Percentiles rank a stretch among this genome's conserved stretches.
These are phyloP conservation scores for Leptosphaerulina australis DNA, from an alignment of 2,329 filamentous ascomycete genomes.

Conservation along the genomic window DNA sequence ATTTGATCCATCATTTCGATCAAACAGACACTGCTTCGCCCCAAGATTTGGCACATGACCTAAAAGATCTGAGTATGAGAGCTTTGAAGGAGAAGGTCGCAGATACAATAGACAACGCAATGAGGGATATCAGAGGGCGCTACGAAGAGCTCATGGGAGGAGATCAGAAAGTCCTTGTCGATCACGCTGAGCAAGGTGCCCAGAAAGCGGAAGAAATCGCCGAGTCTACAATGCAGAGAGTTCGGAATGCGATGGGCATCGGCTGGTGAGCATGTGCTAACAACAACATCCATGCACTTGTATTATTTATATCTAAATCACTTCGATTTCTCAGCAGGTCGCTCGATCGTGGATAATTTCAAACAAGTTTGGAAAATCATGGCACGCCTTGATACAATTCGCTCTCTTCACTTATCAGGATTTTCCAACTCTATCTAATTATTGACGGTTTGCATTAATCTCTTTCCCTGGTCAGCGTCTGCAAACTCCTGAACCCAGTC, in stretches of 20 bases:
- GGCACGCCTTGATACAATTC: no score
- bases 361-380: no score
- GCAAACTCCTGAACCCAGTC: no score
- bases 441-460: no score
- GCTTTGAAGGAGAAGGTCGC: conserved; percentile 70
- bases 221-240: conserved; percentile 53
- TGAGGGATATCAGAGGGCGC: conserved; percentile 62
- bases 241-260: conserved; percentile 31
- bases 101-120: conserved; percentile 59
- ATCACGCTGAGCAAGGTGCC: conserved; percentile 65
- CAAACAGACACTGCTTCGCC: conserved; percentile 43
- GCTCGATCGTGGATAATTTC: no score
- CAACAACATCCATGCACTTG: neutral
- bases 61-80: conserved; percentile 56
- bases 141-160: conserved; percentile 62
- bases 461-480: no score
- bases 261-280: conserved; percentile 11
- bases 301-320: neutral
- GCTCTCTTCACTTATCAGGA: no score
- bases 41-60: conserved; percentile 56
- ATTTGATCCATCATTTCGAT: conserved; percentile 76
- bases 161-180: conserved; percentile 61
- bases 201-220: conserved; percentile 68
- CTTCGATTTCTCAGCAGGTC: neutral
- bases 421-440: no score